Conservation (phyloP, 1,284 basidiomycete genomes). For the Coniferiporia sulphurascens region DNA sequence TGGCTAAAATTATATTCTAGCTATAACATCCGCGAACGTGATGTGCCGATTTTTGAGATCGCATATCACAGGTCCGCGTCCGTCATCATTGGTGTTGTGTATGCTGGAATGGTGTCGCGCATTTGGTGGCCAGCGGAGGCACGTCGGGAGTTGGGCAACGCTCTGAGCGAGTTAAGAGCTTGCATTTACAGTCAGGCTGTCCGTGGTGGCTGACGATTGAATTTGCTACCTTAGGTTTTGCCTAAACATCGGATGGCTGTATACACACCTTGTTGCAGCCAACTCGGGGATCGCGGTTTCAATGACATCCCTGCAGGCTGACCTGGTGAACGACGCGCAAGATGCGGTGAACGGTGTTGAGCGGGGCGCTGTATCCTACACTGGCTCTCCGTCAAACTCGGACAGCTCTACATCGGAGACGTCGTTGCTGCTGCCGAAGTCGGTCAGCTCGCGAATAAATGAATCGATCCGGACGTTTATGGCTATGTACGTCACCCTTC, state of each 20-base stretch:
- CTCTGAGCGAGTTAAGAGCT: conserved; percentile 76
- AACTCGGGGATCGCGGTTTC: conserved; percentile 43
- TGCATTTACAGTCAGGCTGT: not conserved
- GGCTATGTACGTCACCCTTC: conserved; percentile 61
- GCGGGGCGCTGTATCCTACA: conserved; percentile 8
- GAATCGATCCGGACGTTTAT: conserved; percentile 81
- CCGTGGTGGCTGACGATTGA: not conserved
- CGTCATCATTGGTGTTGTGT: conserved; percentile 85
- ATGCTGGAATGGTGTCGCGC: conserved; percentile 83
- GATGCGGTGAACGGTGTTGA: conserved; percentile 19
- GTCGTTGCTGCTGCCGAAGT: conserved; percentile 35
- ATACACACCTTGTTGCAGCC: conserved; percentile 72
- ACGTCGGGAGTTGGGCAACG: conserved; percentile 78
- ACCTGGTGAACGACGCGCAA: conserved; percentile 27
- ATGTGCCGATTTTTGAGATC: conserved; percentile 67
- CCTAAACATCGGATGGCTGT: conserved; percentile 79
- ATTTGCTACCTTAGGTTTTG: conserved; percentile 53
- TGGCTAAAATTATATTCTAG: conserved; percentile 33
- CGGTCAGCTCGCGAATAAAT: conserved; percentile 39
- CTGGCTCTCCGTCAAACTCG: not conserved
- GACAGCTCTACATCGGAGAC: conserved; percentile 28
- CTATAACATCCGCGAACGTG: conserved; percentile 76
- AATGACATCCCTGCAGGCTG: conserved; percentile 19
- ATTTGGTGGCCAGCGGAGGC: conserved; percentile 97
- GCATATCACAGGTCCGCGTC: conserved; percentile 75